These are phyloP conservation scores for Claviceps sp. DNA, from an alignment of 2,329 filamentous ascomycete species.

Conservation along the genomic window DNA sequence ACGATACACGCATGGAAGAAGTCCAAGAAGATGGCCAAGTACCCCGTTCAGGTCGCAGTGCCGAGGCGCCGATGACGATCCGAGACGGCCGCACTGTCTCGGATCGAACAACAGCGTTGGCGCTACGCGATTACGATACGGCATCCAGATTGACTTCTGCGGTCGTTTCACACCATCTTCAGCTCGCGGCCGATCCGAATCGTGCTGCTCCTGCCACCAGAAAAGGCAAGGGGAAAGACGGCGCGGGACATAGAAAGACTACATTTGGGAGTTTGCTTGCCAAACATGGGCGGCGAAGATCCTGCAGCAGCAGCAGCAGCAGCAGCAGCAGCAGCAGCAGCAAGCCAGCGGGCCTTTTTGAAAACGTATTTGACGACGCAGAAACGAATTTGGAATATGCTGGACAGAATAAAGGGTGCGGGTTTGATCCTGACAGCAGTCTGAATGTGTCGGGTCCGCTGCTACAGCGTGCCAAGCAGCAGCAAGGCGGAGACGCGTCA, in stretches of 20 bases:
- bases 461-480: background rate
- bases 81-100: background rate
- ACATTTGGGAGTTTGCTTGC: slow-evolving; percentile 1
- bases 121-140: slow-evolving; percentile 3
- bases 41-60: background rate
- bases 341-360: background rate
- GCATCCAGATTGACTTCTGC: background rate
- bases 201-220: background rate
- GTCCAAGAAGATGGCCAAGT: background rate
- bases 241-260: background rate
- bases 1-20: background rate
- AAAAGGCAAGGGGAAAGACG: background rate
- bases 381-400: background rate
- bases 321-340: background rate
- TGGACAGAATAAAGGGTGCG: background rate
- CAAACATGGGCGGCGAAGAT: background rate
- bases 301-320: background rate
- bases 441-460: background rate
- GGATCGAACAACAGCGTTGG: background rate
- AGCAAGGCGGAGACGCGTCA: background rate
- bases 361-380: background rate
- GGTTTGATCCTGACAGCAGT: background rate
- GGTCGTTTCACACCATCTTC: background rate
- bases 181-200: background rate
- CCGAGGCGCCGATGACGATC: background rate